Conservation (phyloP, 352 stramenopile species). For the Phytophthora ohioensis region DNA sequence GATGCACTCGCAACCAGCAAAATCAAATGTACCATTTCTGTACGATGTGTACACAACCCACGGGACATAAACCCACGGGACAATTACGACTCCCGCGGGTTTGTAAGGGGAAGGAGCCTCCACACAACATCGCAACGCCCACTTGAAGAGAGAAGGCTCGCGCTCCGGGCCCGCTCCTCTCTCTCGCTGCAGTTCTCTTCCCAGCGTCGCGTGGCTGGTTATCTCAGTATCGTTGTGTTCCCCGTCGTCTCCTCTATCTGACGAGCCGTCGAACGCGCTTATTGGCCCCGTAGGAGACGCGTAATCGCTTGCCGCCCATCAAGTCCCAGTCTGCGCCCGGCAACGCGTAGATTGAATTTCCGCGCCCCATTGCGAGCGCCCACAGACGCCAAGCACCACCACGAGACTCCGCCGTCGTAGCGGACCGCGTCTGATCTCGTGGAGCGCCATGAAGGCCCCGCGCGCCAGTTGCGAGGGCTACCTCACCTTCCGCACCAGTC, state of each 20-base stretch:
- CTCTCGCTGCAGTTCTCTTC: conserved; percentile 23
- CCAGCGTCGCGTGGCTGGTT: not conserved
- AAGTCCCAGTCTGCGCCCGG: conserved; percentile 9
- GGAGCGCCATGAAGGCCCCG: conserved; percentile 81
- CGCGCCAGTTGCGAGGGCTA: conserved; percentile 88
- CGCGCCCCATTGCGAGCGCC: conserved; percentile 15
- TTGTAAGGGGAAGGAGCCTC: conserved; percentile 16
- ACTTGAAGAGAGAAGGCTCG: conserved; percentile 47
- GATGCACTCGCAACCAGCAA: conserved; percentile 44
- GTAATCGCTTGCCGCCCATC: conserved; percentile 11
- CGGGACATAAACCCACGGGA: conserved; percentile 7
- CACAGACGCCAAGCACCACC: conserved; percentile 22
- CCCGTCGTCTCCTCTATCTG: conserved; percentile 13
- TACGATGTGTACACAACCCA: conserved; percentile 10
- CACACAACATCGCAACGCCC: conserved; percentile 34
- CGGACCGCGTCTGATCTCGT: conserved; percentile 41
- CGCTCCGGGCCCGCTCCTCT: conserved; percentile 9
- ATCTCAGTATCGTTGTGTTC: conserved; percentile 1
- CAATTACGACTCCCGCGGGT: conserved; percentile 19
- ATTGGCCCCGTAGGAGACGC: conserved; percentile 10
- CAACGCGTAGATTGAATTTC: conserved; percentile 15
- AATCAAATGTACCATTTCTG: conserved; percentile 30
- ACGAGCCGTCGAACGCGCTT: conserved; percentile 12
- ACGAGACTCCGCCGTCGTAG: conserved; percentile 33
- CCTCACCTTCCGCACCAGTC: conserved; percentile 87